phyloP scores from a whole-genome alignment of 139 green algal species.

The Picochlorum sp. region DNA sequence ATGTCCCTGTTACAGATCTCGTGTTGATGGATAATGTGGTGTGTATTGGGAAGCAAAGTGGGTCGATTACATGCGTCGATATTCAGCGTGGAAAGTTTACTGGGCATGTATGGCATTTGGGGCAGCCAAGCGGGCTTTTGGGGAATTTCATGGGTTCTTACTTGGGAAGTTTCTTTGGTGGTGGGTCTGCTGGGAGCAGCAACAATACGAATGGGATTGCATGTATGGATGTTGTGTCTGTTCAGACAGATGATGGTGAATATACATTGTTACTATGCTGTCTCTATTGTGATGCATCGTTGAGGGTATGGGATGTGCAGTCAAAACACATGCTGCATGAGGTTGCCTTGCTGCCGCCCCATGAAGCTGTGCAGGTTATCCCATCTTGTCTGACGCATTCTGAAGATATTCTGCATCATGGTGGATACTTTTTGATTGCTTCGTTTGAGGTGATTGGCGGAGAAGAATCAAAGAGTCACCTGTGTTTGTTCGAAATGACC shows the following conservation, averaged over 20 bases:
- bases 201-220: neutral
- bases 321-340: constrained; percentile 11
- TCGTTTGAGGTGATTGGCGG: neutral
- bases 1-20: no score
- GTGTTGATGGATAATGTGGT: neutral
- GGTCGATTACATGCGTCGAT: neutral
- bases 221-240: neutral
- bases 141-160: neutral
- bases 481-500: constrained; percentile 5
- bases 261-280: neutral
- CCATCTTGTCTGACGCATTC: neutral
- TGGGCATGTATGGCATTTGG: no score
- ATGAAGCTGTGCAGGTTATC: neutral
- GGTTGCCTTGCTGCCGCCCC: constrained; percentile 5
- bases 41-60: neutral
- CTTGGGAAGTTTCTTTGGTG: neutral
- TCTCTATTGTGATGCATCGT: constrained; percentile 17
- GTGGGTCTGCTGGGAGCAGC: neutral
- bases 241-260: neutral
- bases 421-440: constrained; percentile 15
- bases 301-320: constrained; percentile 43
- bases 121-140: no score
- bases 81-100: neutral
- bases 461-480: neutral
- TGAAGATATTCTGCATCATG: constrained; percentile 20